A percentile compares a stretch with the other conserved stretches of the same genome.
phyloP scores from a whole-genome alignment of 1,284 basidiomycete genomes.

The Trichosporon asahii region DNA sequence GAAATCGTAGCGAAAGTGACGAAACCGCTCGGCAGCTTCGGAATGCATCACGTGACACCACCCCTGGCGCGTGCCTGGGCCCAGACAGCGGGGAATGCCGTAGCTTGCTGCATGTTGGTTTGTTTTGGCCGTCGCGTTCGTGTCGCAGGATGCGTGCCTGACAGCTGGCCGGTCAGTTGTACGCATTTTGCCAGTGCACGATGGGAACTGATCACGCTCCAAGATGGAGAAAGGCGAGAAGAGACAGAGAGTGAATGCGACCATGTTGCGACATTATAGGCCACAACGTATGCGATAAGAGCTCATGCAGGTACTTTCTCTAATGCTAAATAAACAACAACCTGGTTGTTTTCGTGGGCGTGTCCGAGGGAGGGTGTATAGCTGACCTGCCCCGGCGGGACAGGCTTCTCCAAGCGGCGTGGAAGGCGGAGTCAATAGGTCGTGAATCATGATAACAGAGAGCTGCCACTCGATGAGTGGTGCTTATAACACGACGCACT shows the following conservation, averaged over 20 bases:
- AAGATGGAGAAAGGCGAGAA: no score
- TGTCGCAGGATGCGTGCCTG: background rate
- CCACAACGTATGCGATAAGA: slow-evolving; percentile 12
- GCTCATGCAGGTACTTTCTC: slow-evolving; percentile 17
- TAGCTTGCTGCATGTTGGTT: background rate
- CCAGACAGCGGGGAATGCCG: background rate
- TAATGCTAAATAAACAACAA: slow-evolving; percentile 20
- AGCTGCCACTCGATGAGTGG: background rate
- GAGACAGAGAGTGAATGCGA: no score
- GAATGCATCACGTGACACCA: slow-evolving; percentile 1
- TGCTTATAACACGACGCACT: slow-evolving; percentile 70
- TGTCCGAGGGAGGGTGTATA: background rate
- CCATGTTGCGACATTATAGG: background rate
- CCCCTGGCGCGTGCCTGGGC: background rate
- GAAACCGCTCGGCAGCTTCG: slow-evolving; percentile 6
- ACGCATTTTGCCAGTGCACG: background rate
- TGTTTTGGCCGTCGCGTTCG: background rate
- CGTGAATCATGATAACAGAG: background rate
- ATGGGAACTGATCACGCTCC: no score
- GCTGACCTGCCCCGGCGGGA: background rate
- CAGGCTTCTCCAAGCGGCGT: background rate
- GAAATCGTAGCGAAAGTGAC: background rate
- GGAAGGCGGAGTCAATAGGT: background rate
- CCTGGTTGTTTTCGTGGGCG: slow-evolving; percentile 4
- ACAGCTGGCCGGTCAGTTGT: background rate